These are phyloP conservation scores for Oldenlandia corymbosa DNA, from an alignment of 257 asterid genomes.

Conservation along the genomic window DNA sequence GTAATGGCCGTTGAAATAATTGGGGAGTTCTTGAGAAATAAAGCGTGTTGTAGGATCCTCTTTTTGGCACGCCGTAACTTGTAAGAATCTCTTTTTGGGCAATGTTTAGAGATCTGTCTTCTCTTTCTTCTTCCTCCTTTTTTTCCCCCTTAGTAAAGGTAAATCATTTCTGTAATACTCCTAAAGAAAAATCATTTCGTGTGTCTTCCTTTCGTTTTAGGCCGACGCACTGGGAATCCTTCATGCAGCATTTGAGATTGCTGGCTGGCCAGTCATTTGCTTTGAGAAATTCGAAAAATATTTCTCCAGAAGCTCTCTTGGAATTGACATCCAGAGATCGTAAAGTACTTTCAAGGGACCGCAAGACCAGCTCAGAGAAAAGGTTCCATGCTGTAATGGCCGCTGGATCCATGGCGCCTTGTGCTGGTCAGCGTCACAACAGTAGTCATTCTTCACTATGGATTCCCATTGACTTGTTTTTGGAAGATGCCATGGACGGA, in stretches of 20 bases:
- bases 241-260: conserved; percentile 60
- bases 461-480: conserved; percentile 89
- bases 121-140: too few species aligned
- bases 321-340: conserved; percentile 65
- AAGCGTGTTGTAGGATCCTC: conserved; percentile 66
- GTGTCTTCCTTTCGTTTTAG: conserved; percentile 35
- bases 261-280: conserved; percentile 66
- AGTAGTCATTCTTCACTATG: conserved; percentile 63
- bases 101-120: too few species aligned
- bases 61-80: conserved; percentile 77
- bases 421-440: conserved; percentile 53
- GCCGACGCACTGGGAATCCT: conserved; percentile 71
- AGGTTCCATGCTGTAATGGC: conserved; percentile 63
- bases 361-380: conserved; percentile 65
- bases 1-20: conserved; percentile 71
- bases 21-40: conserved; percentile 67
- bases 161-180: too few species aligned
- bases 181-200: conserved; percentile 6
- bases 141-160: too few species aligned
- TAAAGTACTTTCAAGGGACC: conserved; percentile 51
- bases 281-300: conserved; percentile 63
- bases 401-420: conserved; percentile 45
- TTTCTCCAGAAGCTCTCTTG: conserved; percentile 73
- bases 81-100: conserved; percentile 69
- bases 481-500: conserved; percentile 89